Evolutionary conservation across 345 rosid genomes (phyloP).

Genomic region (Sapria himalayana): DNA sequence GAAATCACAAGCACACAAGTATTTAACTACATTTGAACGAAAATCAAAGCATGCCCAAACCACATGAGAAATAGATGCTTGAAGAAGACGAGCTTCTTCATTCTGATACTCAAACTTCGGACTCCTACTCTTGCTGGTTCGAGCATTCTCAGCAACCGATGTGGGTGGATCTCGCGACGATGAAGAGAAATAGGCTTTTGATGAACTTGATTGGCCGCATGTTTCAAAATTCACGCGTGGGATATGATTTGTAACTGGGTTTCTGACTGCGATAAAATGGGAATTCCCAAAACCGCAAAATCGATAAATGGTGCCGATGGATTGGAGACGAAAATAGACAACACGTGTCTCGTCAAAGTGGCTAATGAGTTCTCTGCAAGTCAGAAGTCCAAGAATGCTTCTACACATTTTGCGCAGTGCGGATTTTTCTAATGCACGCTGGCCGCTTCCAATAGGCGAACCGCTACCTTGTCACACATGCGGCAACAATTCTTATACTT

Average conservation of each 20-base stretch:
- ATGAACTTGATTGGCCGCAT: constrained; percentile 19
- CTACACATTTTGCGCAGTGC: too few species aligned
- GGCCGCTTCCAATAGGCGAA: too few species aligned
- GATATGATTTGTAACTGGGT: constrained; percentile 9
- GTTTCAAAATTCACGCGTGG: constrained; percentile 3
- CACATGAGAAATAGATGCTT: constrained; percentile 67
- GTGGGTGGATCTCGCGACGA: constrained; percentile 15
- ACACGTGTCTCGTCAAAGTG: too few species aligned
- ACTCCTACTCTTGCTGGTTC: constrained; percentile 18
- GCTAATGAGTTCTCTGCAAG: too few species aligned
- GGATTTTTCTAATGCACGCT: too few species aligned
- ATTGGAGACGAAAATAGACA: too few species aligned
- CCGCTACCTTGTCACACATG: too few species aligned
- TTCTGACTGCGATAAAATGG: constrained; percentile 15
- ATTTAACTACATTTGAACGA: background rate
- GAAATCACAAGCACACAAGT: too few species aligned
- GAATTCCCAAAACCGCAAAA: constrained; percentile 18
- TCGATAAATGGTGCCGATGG: constrained; percentile 10
- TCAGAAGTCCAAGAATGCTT: too few species aligned
- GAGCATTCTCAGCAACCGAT: constrained; percentile 18
- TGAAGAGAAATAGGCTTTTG: constrained; percentile 11
- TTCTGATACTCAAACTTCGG: constrained; percentile 38
- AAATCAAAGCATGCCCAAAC: constrained; percentile 14
- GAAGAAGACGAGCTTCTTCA: constrained; percentile 62
- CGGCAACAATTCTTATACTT: too few species aligned